phyloP scores from a whole-genome alignment of 2,329 filamentous ascomycete genomes.

The Fusarium sp. region DNA sequence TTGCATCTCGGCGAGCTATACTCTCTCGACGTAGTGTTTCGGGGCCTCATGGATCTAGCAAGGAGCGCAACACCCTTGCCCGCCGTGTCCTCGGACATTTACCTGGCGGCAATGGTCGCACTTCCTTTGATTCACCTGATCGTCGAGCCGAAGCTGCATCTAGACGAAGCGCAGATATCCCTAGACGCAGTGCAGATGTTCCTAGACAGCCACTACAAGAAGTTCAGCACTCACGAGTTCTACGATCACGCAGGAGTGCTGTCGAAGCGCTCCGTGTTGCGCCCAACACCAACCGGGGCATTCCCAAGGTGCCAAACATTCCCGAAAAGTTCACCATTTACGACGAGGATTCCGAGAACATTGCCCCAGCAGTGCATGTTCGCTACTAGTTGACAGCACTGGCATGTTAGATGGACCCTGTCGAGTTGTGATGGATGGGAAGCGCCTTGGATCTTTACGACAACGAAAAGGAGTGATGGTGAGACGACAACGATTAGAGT shows the following conservation, averaged over 20 bases:
- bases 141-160: slow-evolving; percentile 23
- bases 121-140: slow-evolving; percentile 33
- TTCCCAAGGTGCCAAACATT: slow-evolving; percentile 59
- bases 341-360: slow-evolving; percentile 51
- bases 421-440: slow-evolving; percentile 7
- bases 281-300: slow-evolving; percentile 60
- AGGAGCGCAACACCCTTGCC: slow-evolving; percentile 42
- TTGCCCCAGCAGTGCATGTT: slow-evolving; percentile 47
- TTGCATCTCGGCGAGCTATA: slow-evolving; percentile 41
- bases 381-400: slow-evolving; percentile 36
- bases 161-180: slow-evolving; percentile 34
- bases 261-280: slow-evolving; percentile 54
- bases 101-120: slow-evolving; percentile 33
- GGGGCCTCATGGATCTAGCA: slow-evolving; percentile 33
- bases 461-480: slow-evolving; percentile 25
- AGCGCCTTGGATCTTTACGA: slow-evolving; percentile 18
- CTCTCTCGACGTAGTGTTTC: slow-evolving; percentile 46
- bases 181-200: slow-evolving; percentile 32
- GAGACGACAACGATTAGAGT: slow-evolving; percentile 14
- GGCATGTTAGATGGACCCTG: neutral
- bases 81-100: slow-evolving; percentile 43
- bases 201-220: slow-evolving; percentile 34
- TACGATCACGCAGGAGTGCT: slow-evolving; percentile 42
- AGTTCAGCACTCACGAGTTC: slow-evolving; percentile 38
- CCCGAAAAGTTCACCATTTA: slow-evolving; percentile 55